phyloP scores from a whole-genome alignment of 805 yeast genomes.

The Candida tallmaniae region DNA sequence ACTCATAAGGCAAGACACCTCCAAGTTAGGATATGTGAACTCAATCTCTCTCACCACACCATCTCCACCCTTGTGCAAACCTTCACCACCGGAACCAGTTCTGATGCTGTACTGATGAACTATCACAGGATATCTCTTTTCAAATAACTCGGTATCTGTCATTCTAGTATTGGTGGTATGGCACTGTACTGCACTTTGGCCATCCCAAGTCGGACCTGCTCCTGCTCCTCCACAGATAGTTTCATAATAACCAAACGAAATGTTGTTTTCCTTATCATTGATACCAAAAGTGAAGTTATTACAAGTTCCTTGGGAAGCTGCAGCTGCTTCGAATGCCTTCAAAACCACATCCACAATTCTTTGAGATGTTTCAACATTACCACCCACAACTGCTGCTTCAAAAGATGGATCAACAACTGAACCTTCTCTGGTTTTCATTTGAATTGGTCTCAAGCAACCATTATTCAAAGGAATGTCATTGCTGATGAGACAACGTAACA shows the following conservation, averaged over 20 bases:
- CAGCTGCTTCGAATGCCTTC: conserved; percentile 83
- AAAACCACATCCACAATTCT: conserved; percentile 85
- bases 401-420: conserved; percentile 62
- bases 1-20: conserved; percentile 80
- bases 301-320: conserved; percentile 95
- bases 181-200: conserved; percentile 86
- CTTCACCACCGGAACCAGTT: conserved; percentile 73
- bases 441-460: conserved; percentile 82
- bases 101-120: conserved; percentile 70
- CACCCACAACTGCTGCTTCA: conserved; percentile 88
- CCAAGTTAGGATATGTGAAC: conserved; percentile 44
- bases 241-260: conserved; percentile 87
- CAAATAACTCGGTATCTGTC: conserved; percentile 87
- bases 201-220: conserved; percentile 83
- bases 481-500: conserved; percentile 77
- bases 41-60: conserved; percentile 86
- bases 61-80: conserved; percentile 71
- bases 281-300: conserved; percentile 91
- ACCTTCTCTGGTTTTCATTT: conserved; percentile 42
- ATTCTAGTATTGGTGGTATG: conserved; percentile 93
- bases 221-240: conserved; percentile 97
- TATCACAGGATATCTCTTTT: conserved; percentile 81
- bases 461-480: conserved; percentile 90
- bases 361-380: conserved; percentile 93
- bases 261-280: conserved; percentile 49